Evolutionary conservation across 441 rosid species (phyloP), one percentile per base, ranked within the genome.

Genomic region (Erodium trifolium): DNA sequence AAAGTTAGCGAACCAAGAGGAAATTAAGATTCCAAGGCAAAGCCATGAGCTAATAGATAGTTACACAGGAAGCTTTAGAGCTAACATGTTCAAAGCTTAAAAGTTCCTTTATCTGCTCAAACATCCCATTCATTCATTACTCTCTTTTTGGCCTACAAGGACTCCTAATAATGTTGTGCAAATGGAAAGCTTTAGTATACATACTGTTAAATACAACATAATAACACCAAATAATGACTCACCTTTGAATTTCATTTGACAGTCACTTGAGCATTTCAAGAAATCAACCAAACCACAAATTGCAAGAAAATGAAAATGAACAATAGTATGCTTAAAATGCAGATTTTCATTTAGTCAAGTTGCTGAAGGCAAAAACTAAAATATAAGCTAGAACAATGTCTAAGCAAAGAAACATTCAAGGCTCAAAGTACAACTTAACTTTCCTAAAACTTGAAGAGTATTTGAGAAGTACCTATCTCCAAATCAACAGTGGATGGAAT

Each of bases 401-500:
- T 45, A 66, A 51, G 29, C 70, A 68, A 75, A n/a, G 4, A 62
- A 71, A 73, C 57, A 67, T 31, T 14, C 51, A 29, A 64, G 76
- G 76, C 78, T 82, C 75, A 23, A 23, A 23, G 27, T 23, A 73
- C 75, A 76, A 69, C 72, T 70, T 79, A 55, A 76, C 65, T 74
- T 78, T 67, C 79, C 78, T 74, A 70, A 71, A 76, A 67, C 70
- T 67, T 73, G 73, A 63, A 39, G 73, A 71, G 70, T 68, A 72
- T 68, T 74, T 72, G 53, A 67, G 55, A 78, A 72, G 68, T 82
- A 77, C 81, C 81, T 75, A 75, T 75, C 81, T 71, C 70, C 75
- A 75, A 67, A 69, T 78, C 77, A 79, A 67, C 31, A 17, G 77
- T 66, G 68, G 76, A 75, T 37, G 66, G 79, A 79, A 77, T 77